Percentiles rank a stretch among this genome's conserved stretches.
Conservation (phyloP, 192 early-diverging fungal species). For the Phycomyces blakesleeanus region DNA sequence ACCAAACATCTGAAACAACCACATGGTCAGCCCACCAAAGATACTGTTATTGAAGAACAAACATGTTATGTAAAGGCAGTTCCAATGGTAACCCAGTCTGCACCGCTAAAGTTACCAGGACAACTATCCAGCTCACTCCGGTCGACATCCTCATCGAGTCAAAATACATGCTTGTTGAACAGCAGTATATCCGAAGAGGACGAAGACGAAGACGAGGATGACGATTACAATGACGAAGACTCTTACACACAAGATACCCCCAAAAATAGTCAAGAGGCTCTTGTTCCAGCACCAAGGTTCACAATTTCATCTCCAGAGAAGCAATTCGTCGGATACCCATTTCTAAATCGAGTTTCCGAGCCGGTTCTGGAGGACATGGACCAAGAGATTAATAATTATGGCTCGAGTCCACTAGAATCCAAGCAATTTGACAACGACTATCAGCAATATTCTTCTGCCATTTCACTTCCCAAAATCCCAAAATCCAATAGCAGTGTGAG, state of each 20-base stretch:
- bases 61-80: background rate
- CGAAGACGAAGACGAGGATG: background rate
- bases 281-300: too few species aligned
- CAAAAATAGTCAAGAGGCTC: background rate
- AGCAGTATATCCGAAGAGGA: conserved; percentile 2
- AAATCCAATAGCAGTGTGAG: conserved; percentile 21
- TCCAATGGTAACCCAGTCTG: conserved; percentile 11
- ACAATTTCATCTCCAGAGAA: too few species aligned
- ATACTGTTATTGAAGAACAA: background rate
- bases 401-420: background rate
- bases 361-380: too few species aligned
- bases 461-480: background rate
- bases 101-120: background rate
- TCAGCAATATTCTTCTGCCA: too few species aligned
- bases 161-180: background rate
- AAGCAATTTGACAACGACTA: too few species aligned
- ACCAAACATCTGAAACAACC: background rate
- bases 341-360: too few species aligned
- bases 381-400: too few species aligned
- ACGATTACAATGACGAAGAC: background rate
- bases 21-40: background rate
- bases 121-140: background rate
- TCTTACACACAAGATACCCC: background rate
- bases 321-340: too few species aligned
- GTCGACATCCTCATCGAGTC: background rate